Evolutionary conservation across 1,284 basidiomycete species (phyloP).

Genomic region (Leccinum pachyderme): DNA sequence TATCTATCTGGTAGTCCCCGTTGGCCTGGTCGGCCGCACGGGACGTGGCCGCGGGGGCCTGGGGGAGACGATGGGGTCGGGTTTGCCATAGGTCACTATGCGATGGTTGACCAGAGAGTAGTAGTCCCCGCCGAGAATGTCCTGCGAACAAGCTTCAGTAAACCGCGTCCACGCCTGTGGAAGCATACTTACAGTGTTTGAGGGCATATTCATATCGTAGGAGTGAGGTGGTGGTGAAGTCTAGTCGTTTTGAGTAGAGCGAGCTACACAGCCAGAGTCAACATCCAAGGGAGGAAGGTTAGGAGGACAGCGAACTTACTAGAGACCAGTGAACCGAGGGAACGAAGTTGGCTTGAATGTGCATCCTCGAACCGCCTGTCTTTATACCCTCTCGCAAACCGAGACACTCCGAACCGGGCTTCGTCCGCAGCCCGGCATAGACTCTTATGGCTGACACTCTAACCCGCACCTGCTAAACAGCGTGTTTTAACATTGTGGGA

Average conservation of each 20-base stretch:
- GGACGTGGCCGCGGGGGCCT: conserved; percentile 8
- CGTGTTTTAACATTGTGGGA: neutral
- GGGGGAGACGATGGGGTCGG: conserved; percentile 1
- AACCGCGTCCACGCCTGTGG: neutral
- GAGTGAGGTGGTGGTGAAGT: neutral
- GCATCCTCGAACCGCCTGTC: neutral
- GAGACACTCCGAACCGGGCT: neutral
- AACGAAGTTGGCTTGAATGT: neutral
- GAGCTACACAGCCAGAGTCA: neutral
- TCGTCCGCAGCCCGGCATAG: neutral
- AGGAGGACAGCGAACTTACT: conserved; percentile 1
- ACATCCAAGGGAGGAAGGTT: neutral
- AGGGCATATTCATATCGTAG: conserved; percentile 11
- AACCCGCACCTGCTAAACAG: neutral
- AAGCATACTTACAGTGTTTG: conserved; percentile 2
- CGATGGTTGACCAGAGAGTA: neutral
- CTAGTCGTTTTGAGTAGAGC: neutral
- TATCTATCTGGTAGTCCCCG: neutral
- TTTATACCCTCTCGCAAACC: conserved; percentile 12
- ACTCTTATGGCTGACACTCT: neutral
- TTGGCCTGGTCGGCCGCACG: conserved; percentile 3
- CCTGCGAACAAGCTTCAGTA: conserved; percentile 12
- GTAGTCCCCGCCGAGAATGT: neutral
- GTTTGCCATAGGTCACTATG: conserved; percentile 9
- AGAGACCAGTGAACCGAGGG: neutral